A percentile compares a stretch with the other conserved stretches of the same genome.
Conservation (phyloP, 306 rosid species). For the Pterocarpus santalinus region DNA sequence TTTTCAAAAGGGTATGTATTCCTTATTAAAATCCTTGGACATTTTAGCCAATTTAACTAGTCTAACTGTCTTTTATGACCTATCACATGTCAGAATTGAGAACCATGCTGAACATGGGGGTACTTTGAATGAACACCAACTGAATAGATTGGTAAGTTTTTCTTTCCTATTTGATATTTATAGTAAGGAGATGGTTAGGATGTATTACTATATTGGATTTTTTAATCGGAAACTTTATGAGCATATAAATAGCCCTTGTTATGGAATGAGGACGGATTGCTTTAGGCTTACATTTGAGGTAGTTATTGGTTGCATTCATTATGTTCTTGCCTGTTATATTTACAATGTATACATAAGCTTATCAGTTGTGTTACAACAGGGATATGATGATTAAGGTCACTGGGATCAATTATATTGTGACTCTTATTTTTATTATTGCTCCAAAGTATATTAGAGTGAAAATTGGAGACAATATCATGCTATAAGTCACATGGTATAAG, state of each 20-base stretch:
- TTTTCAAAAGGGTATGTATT: slow-evolving; percentile 93
- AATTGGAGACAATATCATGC: too few relatives aligned
- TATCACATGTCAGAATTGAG: slow-evolving; percentile 74
- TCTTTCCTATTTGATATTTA: slow-evolving; percentile 33
- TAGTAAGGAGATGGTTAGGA: slow-evolving; percentile 12
- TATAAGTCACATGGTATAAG: too few relatives aligned
- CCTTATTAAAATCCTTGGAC: slow-evolving; percentile 34
- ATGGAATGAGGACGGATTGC: slow-evolving; percentile 31
- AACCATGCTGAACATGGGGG: slow-evolving; percentile 99
- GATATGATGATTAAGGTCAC: slow-evolving; percentile 21
- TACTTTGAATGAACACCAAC: slow-evolving; percentile 97
- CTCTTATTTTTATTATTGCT: slow-evolving; percentile 34
- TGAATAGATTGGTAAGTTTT: slow-evolving; percentile 88
- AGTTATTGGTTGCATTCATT: slow-evolving; percentile 13
- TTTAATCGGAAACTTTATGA: slow-evolving; percentile 16
- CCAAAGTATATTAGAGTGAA: not conserved
- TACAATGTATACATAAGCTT: not conserved
- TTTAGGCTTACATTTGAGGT: slow-evolving; percentile 12
- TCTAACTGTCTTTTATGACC: slow-evolving; percentile 37
- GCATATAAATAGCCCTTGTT: slow-evolving; percentile 29
- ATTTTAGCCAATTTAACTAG: slow-evolving; percentile 32
- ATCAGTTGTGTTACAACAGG: slow-evolving; percentile 29
- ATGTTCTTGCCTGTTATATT: slow-evolving; percentile 23
- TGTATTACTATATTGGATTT: slow-evolving; percentile 2
- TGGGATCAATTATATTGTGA: slow-evolving; percentile 21